Evolutionary conservation across 2,329 filamentous ascomycete species (phyloP).

Genomic region (Aspergillus ochraceoroseus): DNA sequence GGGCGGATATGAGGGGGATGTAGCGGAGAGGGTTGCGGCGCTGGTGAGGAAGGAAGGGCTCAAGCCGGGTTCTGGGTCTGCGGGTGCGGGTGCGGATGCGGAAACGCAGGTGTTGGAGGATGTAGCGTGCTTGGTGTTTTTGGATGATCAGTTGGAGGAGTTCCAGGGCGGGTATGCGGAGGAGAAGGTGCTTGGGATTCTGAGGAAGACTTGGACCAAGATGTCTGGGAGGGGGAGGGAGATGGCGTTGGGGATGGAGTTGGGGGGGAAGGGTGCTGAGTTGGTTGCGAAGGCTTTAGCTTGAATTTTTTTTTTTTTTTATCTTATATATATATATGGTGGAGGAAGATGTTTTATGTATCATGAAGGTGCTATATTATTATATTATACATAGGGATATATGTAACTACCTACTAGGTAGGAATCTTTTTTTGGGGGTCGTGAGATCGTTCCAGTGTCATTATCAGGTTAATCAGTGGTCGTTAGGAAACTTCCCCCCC

Average conservation of each 20-base stretch:
- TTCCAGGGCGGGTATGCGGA: conserved; percentile 66
- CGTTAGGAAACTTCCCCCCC: conserved; percentile 7
- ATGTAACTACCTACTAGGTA: too few relatives aligned
- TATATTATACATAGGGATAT: too few relatives aligned
- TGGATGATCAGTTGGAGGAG: conserved; percentile 79
- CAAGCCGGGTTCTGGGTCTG: too few relatives aligned
- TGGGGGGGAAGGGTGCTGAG: conserved; percentile 58
- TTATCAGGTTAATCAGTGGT: too few relatives aligned
- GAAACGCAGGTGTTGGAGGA: conserved; percentile 72
- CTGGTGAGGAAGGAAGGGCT: conserved; percentile 75
- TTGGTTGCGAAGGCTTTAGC: conserved; percentile 61
- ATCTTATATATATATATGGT: background rate
- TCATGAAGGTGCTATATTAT: background rate
- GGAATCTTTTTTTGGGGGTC: too few relatives aligned
- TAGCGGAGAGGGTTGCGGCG: conserved; percentile 60
- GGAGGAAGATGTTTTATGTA: too few relatives aligned
- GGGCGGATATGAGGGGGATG: conserved; percentile 49
- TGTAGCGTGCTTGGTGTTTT: conserved; percentile 78
- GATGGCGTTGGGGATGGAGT: conserved; percentile 61
- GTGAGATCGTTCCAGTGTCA: too few relatives aligned
- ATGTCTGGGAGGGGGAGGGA: conserved; percentile 61
- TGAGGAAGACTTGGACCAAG: conserved; percentile 71
- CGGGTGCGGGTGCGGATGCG: conserved; percentile 34
- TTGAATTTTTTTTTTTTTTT: conserved; percentile 8
- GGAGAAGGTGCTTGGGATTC: conserved; percentile 67